phyloP scores from a whole-genome alignment of 2,329 filamentous ascomycete species.

The Botrytis byssoidea region DNA sequence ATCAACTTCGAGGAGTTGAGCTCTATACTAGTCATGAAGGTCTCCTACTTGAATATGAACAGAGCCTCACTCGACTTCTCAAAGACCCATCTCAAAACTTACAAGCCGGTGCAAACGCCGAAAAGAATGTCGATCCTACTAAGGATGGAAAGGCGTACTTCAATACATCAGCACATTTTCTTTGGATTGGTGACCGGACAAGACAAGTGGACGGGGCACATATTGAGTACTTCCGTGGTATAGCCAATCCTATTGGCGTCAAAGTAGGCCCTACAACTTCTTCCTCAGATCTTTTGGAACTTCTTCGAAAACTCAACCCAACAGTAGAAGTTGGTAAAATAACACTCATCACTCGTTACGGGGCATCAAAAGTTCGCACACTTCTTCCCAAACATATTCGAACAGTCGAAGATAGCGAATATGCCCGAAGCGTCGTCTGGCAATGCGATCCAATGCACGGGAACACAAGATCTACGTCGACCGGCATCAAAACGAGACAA shows the following conservation, averaged over 20 bases:
- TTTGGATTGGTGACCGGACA: conserved; percentile 98
- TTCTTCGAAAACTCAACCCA: conserved; percentile 87
- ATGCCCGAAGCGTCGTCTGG: conserved; percentile 73
- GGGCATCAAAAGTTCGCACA: conserved; percentile 69
- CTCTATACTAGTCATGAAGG: conserved; percentile 96
- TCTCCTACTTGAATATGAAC: conserved; percentile 90
- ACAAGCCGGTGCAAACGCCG: not conserved
- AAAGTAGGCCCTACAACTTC: conserved; percentile 91
- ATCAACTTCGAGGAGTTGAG: conserved; percentile 86
- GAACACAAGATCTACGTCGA: conserved; percentile 65
- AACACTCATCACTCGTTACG: conserved; percentile 94
- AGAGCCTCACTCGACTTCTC: conserved; percentile 76
- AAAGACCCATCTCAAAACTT: conserved; percentile 53
- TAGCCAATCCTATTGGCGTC: conserved; percentile 93
- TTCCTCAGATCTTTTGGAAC: conserved; percentile 67
- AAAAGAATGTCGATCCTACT: conserved; percentile 12
- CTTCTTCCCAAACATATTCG: conserved; percentile 84
- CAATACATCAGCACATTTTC: conserved; percentile 92
- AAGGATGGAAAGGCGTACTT: conserved; percentile 63
- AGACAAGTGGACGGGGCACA: conserved; percentile 90
- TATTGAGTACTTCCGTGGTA: conserved; percentile 95
- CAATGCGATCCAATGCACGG: conserved; percentile 99
- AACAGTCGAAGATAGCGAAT: conserved; percentile 78
- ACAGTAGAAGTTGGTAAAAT: conserved; percentile 82
- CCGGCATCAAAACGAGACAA: conserved; percentile 86